A percentile compares a stretch with the other conserved stretches of the same genome.
phyloP scores from a whole-genome alignment of 2,329 filamentous ascomycete species.

The Dryadomyces sulphureus region DNA sequence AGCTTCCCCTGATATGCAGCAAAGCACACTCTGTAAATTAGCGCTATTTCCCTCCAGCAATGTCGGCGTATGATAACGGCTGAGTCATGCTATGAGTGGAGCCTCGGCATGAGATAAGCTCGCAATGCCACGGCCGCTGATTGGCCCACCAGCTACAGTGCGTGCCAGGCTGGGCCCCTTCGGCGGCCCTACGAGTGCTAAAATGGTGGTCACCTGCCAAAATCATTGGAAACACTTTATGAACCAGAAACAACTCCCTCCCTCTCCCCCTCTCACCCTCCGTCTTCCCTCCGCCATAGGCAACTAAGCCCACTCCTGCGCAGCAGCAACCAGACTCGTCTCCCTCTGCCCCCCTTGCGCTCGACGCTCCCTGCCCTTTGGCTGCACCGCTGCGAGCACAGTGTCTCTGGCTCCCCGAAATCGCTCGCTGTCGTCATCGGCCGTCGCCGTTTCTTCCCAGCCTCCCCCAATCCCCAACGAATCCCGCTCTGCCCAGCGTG shows the following conservation, averaged over 20 bases:
- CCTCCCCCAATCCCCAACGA: neutral
- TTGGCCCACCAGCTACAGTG: neutral
- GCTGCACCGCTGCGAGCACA: neutral
- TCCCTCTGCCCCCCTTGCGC: too few species aligned
- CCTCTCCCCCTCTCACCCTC: neutral
- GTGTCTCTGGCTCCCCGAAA: neutral
- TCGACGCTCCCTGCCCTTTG: too few species aligned
- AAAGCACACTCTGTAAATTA: too few species aligned
- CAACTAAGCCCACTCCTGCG: neutral
- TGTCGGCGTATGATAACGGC: too few species aligned
- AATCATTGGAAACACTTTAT: neutral
- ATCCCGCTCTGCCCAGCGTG: neutral
- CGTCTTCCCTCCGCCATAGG: neutral
- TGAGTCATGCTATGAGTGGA: too few species aligned
- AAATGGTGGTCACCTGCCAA: neutral
- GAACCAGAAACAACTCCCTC: neutral
- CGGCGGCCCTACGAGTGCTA: neutral
- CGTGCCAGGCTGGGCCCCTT: neutral
- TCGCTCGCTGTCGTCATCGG: conserved; percentile 1
- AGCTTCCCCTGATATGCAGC: too few species aligned
- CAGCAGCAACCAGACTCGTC: neutral
- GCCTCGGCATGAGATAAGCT: too few species aligned
- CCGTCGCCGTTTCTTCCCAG: neutral
- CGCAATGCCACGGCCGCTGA: neutral
- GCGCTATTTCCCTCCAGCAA: too few species aligned